These are phyloP conservation scores for Talaromyces wortmannii DNA, from an alignment of 495 filamentous ascomycete genomes.

Conservation along the genomic window DNA sequence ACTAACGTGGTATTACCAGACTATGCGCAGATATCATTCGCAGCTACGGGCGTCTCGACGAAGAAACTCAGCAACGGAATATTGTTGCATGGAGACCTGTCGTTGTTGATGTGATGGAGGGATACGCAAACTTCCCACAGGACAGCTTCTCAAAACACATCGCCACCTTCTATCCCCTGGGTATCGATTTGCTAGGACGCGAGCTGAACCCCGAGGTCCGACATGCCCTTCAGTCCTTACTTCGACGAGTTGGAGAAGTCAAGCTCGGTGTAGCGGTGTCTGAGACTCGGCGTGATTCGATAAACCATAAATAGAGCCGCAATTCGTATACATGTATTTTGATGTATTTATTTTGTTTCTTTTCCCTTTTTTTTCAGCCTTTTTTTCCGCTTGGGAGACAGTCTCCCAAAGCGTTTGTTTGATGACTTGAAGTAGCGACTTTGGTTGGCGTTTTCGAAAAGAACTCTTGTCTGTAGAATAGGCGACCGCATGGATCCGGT, in stretches of 20 bases:
- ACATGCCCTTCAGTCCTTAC: slow-evolving; percentile 63
- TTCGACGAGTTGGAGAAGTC: slow-evolving; percentile 78
- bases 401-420: slow-evolving; percentile 14
- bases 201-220: slow-evolving; percentile 77
- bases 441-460: neutral
- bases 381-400: slow-evolving; percentile 25
- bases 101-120: slow-evolving; percentile 95
- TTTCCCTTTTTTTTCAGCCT: slow-evolving; percentile 5
- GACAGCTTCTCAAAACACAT: slow-evolving; percentile 77
- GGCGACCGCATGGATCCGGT: neutral
- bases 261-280: slow-evolving; percentile 55
- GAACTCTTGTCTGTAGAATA: neutral
- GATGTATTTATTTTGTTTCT: slow-evolving; percentile 2
- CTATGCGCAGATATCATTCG: slow-evolving; percentile 89
- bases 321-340: neutral
- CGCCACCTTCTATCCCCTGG: slow-evolving; percentile 75
- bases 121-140: slow-evolving; percentile 81
- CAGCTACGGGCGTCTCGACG: slow-evolving; percentile 75
- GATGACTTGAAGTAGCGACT: neutral
- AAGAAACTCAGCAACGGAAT: slow-evolving; percentile 92
- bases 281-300: slow-evolving; percentile 20
- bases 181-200: slow-evolving; percentile 73
- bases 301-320: slow-evolving; percentile 15
- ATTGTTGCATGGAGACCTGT: slow-evolving; percentile 95
- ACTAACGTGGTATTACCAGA: slow-evolving; percentile 21